Base-by-base conservation (phyloP, 2,329 filamentous ascomycete genomes). In the Verticillium tricorpus region DNA sequence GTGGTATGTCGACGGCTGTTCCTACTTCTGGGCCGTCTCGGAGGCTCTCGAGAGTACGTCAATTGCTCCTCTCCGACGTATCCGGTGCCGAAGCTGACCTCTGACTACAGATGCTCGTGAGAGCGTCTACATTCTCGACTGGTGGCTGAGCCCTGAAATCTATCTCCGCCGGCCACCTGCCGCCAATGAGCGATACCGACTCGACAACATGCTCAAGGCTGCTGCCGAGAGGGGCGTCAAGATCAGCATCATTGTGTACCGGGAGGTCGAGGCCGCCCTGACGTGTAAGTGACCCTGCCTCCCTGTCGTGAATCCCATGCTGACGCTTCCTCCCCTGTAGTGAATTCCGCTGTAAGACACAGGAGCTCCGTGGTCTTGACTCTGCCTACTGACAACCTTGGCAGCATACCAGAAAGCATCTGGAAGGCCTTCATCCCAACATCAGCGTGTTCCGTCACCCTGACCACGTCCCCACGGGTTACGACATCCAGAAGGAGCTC, bases 401-500 rank as follows among this genome's bases (percentile, higher is more conserved):
- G 60, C 59, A 87, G 68, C 92, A 96, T 71, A 96, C 92, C 5
- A 95, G 94, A 70, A 87, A 92, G 70, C 82, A 83, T 52, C 79
- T 97, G 34, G 92, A 97, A 72, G 82, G 78, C 8, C 81, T 94
- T 39, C 91, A 95, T 70, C 86, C 86, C 9, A 96, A 96, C 70
- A 95, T 97, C 74, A 85, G 86, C 55, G 93, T 97, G 12, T 96
- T 97, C 74, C 84, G 93, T 22, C 92, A 97, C 72, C 94, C 94
- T 2, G 93, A 97, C 69, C 93, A 97, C 77, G 75, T 89, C 5
- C 91, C 92, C 1, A 91, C 90, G 67, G 85, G 86, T 57, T 85
- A 90, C 65, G 88, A 86, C 35, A 70, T 93, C 22, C 80, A 85
- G 45, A 84, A 86, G 0, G 80, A 93, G 28, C 85, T 97, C 64